A percentile compares a stretch with the other conserved stretches of the same genome.
phyloP scores from a whole-genome alignment of 2,329 filamentous ascomycete species.

The Fusarium verrucosum region DNA sequence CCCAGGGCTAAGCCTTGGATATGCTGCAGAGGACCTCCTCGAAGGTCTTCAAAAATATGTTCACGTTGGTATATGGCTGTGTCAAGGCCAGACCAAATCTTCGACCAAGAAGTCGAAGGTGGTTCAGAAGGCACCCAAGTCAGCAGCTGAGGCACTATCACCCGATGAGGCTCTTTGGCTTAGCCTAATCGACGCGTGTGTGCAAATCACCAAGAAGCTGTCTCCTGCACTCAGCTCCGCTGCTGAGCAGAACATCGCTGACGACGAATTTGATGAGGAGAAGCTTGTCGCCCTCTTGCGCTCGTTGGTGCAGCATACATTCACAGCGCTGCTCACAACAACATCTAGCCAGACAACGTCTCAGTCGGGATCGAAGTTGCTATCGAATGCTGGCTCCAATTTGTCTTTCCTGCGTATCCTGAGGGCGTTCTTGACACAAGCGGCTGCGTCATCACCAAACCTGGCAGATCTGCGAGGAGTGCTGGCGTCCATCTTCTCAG shows the following conservation, averaged over 20 bases:
- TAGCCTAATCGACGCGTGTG: conserved; percentile 67
- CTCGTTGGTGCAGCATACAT: conserved; percentile 85
- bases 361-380: conserved; percentile 48
- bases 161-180: conserved; percentile 68
- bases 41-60: conserved; percentile 86
- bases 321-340: conserved; percentile 83
- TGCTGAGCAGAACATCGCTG: conserved; percentile 40
- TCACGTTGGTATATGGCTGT: conserved; percentile 94
- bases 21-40: conserved; percentile 77
- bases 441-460: conserved; percentile 82
- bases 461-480: conserved; percentile 87
- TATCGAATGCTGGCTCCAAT: conserved; percentile 60
- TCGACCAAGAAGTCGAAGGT: conserved; percentile 54
- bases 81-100: conserved; percentile 81
- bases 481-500: conserved; percentile 88
- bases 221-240: conserved; percentile 62
- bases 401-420: conserved; percentile 89
- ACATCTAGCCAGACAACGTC: conserved; percentile 65
- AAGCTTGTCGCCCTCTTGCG: conserved; percentile 75
- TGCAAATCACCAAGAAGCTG: conserved; percentile 71
- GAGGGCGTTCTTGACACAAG: conserved; percentile 85
- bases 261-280: conserved; percentile 59
- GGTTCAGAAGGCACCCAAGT: conserved; percentile 61
- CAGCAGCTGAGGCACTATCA: conserved; percentile 56
- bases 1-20: conserved; percentile 60